Evolutionary conservation across 2,329 filamentous ascomycete genomes (phyloP), one percentile per base, ranked within the genome.

Genomic region (Zymoseptoria crescenta): DNA sequence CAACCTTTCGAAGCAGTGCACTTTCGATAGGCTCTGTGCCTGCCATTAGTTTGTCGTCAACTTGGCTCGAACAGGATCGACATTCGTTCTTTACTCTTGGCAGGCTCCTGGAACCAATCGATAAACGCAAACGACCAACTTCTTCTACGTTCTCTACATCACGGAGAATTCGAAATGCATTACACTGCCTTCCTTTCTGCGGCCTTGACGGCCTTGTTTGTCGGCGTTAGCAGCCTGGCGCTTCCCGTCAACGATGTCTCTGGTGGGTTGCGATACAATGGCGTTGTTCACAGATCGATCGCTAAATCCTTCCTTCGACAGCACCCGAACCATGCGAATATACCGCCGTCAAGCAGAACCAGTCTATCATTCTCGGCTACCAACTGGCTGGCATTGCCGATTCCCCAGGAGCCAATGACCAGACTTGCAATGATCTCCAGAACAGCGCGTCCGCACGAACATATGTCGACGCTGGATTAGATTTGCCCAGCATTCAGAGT

Each of bases 321-420:
- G 51, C 56, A 56, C 41, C 52, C 52, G 20, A 59, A 50, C 48
- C 56, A 24, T 59, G 60, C 48, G 49, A 60, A 48, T 59, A 54
- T 48, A 55, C 58, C 48, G n/a, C 49, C 6, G 52, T 59, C 48
- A 60, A 60, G 52, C 58, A 56, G 30, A 68, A 68, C 54, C 61
- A 67, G 21, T 70, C 69, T 21, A 61, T 55, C 9, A 49, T 68
- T 52, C 65, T 71, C 55, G 69, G 68, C 30, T 71, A 67, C 62
- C 68, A 69, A 52, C 54, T 72, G 41, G 64, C 67, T 10, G 69
- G 68, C 41, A 59, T 65, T 9, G 62, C 65, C 13, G 50, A 62
- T 54, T 53, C 56, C 52, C 24, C 59, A 54, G 49, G 67, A 49
- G 59, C 66, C 48, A 61, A 68, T 41, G 63, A 64, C 20, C 24